These are phyloP conservation scores for Raffaelea albimanens DNA, from an alignment of 2,329 filamentous ascomycete species.

Conservation along the genomic window DNA sequence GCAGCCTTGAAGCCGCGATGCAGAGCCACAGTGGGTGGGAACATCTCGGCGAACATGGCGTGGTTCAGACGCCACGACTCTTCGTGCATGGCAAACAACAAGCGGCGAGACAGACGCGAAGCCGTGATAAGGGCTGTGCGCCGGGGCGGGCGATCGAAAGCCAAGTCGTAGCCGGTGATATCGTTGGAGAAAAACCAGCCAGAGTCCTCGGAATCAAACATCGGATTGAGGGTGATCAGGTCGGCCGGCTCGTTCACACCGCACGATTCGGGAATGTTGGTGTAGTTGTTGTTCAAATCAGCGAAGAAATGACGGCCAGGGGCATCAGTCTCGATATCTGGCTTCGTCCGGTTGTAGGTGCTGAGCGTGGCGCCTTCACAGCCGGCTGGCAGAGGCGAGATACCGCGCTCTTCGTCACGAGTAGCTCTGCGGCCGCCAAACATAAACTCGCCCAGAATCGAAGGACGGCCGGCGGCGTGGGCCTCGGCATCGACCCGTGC, in stretches of 20 bases:
- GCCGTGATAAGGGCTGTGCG: constrained; percentile 65
- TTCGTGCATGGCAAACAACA: constrained; percentile 65
- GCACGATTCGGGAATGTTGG: constrained; percentile 34
- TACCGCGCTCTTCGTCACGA: constrained; percentile 40
- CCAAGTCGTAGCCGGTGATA: constrained; percentile 55
- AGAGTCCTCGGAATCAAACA: constrained; percentile 62
- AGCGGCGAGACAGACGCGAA: constrained; percentile 54
- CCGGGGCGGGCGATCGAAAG: constrained; percentile 49
- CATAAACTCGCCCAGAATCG: constrained; percentile 60
- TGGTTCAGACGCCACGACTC: constrained; percentile 59
- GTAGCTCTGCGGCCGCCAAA: constrained; percentile 39
- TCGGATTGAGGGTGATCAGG: constrained; percentile 67
- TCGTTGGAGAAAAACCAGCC: constrained; percentile 66
- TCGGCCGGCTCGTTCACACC: constrained; percentile 65
- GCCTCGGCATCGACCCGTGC: constrained; percentile 55
- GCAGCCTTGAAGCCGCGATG: constrained; percentile 73
- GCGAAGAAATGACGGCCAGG: constrained; percentile 10
- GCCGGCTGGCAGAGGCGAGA: constrained; percentile 42
- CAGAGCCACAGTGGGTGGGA: constrained; percentile 58
- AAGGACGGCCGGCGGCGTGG: constrained; percentile 34
- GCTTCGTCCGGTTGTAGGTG: constrained; percentile 8
- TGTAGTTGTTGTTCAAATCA: constrained; percentile 12
- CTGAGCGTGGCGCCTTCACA: constrained; percentile 39
- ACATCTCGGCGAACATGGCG: constrained; percentile 75
- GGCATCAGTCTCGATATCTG: constrained; percentile 2